Conservation (phyloP, 768 basidiomycete species). For the Fomitopsis serialis region DNA sequence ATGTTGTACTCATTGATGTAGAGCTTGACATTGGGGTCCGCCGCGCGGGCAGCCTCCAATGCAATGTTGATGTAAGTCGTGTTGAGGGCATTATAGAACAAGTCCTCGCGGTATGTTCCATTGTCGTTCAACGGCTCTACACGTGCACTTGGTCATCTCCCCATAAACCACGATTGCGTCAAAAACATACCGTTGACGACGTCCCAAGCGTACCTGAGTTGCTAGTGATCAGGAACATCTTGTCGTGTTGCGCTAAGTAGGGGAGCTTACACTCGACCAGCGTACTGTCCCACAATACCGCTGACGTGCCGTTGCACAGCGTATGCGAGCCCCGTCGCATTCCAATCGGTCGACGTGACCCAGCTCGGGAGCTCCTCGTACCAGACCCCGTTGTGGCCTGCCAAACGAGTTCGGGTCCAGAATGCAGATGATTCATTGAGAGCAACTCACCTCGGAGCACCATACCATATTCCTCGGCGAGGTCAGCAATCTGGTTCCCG, state of each 20-base stretch:
- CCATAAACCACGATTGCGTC: too few relatives aligned
- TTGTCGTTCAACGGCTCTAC: slow-evolving; percentile 53
- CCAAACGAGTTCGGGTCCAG: too few relatives aligned
- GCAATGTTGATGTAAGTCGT: slow-evolving; percentile 45
- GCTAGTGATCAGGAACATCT: background rate
- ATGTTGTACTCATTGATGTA: slow-evolving; percentile 43
- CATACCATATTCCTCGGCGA: slow-evolving; percentile 41
- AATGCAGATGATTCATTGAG: too few relatives aligned
- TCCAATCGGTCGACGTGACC: slow-evolving; percentile 27
- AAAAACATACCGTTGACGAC: slow-evolving; percentile 39
- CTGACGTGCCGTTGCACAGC: slow-evolving; percentile 30
- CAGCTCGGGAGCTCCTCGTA: slow-evolving; percentile 38
- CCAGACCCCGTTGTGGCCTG: slow-evolving; percentile 36
- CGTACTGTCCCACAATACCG: slow-evolving; percentile 32
- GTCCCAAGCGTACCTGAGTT: slow-evolving; percentile 40
- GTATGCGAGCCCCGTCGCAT: slow-evolving; percentile 23
- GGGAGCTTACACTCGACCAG: slow-evolving; percentile 31
- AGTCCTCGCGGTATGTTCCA: slow-evolving; percentile 46
- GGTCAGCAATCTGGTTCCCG: slow-evolving; percentile 39
- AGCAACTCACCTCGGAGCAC: slow-evolving; percentile 34
- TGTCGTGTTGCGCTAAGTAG: background rate
- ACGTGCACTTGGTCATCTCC: background rate
- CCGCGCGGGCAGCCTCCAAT: slow-evolving; percentile 46
- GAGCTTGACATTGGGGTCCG: slow-evolving; percentile 51
- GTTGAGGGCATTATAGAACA: slow-evolving; percentile 50